Evolutionary conservation across 257 asterid genomes (phyloP).

Genomic region (Echium plantagineum): DNA sequence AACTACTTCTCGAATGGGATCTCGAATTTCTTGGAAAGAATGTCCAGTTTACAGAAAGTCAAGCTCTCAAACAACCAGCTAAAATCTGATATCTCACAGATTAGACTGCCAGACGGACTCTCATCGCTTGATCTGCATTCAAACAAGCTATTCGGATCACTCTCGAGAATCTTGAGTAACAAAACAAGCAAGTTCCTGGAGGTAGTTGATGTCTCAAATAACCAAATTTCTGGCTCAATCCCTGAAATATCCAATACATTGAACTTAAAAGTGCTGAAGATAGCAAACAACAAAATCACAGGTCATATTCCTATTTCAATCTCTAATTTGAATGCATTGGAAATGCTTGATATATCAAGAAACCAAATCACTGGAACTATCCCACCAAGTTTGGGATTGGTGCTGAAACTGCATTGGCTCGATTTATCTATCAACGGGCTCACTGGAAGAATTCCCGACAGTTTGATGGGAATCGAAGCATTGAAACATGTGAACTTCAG

Average conservation of each 20-base stretch:
- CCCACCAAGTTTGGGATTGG: conserved; percentile 47
- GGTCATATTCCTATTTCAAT: conserved; percentile 67
- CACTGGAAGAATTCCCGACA: conserved; percentile 52
- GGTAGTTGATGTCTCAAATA: conserved; percentile 48
- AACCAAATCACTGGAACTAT: conserved; percentile 66
- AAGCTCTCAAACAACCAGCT: conserved; percentile 60
- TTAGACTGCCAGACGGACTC: conserved; percentile 53
- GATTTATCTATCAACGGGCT: conserved; percentile 58
- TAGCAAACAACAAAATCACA: conserved; percentile 56
- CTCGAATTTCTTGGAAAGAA: conserved; percentile 36
- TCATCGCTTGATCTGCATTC: conserved; percentile 55
- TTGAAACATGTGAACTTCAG: conserved; percentile 67
- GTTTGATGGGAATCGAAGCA: conserved; percentile 41
- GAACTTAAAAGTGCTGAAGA: conserved; percentile 45
- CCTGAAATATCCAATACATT: conserved; percentile 41
- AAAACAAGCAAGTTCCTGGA: conserved; percentile 50
- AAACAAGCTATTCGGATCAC: conserved; percentile 59
- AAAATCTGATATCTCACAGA: conserved; percentile 39
- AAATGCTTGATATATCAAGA: conserved; percentile 58
- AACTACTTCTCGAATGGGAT: conserved; percentile 61
- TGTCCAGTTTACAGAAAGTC: conserved; percentile 40
- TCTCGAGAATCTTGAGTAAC: conserved; percentile 36
- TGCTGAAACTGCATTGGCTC: conserved; percentile 65
- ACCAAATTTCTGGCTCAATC: conserved; percentile 52
- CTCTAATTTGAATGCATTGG: conserved; percentile 44